Conservation (phyloP, 129 eudicot species). For the Flaveria linearis region DNA sequence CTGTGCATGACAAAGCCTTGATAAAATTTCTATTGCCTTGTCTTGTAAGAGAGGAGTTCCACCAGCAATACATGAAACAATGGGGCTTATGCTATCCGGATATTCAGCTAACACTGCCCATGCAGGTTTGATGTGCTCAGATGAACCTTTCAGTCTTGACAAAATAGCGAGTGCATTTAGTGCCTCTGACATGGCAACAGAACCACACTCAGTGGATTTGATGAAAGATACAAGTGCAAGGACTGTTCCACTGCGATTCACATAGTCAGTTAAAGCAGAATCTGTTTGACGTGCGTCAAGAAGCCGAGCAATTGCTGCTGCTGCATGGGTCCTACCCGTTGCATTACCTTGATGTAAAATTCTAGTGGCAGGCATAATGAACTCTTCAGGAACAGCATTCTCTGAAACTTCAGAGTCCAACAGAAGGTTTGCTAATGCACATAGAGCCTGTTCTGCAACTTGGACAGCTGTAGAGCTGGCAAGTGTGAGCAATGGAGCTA, state of each 20-base stretch:
- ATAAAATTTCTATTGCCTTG: slow-evolving; percentile 78
- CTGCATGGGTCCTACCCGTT: slow-evolving; percentile 81
- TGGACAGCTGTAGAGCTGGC: slow-evolving; percentile 69
- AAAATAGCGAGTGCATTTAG: slow-evolving; percentile 79
- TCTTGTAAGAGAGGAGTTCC: slow-evolving; percentile 74
- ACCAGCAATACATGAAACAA: slow-evolving; percentile 72
- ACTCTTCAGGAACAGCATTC: slow-evolving; percentile 70
- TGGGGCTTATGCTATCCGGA: slow-evolving; percentile 76
- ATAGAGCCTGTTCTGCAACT: slow-evolving; percentile 87
- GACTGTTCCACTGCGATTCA: slow-evolving; percentile 80
- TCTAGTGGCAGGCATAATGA: slow-evolving; percentile 83
- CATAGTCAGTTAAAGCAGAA: slow-evolving; percentile 62
- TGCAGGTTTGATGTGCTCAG: slow-evolving; percentile 75
- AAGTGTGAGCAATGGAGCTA: slow-evolving; percentile 59
- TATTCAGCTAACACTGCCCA: slow-evolving; percentile 85
- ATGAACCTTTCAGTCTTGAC: slow-evolving; percentile 63
- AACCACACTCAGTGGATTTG: slow-evolving; percentile 57
- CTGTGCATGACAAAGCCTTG: slow-evolving; percentile 76
- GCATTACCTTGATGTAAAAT: slow-evolving; percentile 73
- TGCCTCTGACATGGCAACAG: slow-evolving; percentile 73
- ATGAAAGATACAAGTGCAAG: slow-evolving; percentile 81
- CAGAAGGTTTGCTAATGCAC: slow-evolving; percentile 89
- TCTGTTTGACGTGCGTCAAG: slow-evolving; percentile 67
- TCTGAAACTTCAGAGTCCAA: slow-evolving; percentile 74
- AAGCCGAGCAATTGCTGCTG: slow-evolving; percentile 92